Evolutionary conservation across 306 rosid species (phyloP), one percentile per base, ranked within the genome.

Genomic region (Hippophae tibetana): DNA sequence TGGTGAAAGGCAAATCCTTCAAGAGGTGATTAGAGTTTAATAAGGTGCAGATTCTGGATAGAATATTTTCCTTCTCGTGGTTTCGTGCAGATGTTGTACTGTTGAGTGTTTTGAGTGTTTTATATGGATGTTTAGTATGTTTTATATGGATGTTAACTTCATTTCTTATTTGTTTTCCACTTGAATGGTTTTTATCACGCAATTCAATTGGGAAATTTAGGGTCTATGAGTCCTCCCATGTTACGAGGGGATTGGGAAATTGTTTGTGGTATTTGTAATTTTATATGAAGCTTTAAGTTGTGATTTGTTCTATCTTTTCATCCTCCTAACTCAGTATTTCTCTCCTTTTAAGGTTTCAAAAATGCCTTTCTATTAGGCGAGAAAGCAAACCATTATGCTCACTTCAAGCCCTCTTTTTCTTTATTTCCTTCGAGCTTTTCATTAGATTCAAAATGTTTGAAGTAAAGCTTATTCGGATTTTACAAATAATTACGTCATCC

Each of bases 141-240:
- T 31, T 31, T 31, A 42, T 47, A 65, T 68, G 63, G 68, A 69
- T 38, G 41, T 68, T 14, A 8, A 49, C 18, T 49, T 66, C 71
- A 72, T 58, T 74, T 77, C 58, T 61, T 57, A 76, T 69, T 70
- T 55, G 58, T 51, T 74, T 69, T 60, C 67, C 82, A 52, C 80
- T 78, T 78, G 95, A 75, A 72, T 85, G 77, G 76, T 65, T 74
- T 76, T 87, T 81, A 71, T 72, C 62, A 72, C 72, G 84, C 86
- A 79, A 65, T 79, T 81, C 85, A 58, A 72, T 80, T 71, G 93
- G 90, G 89, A 56, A 85, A 50, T 74, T 79, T 74, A 75, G 74
- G 79, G 77, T 73, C 72, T 66, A 66, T 61, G 54, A 70, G 64
- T 65, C 62, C 5, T 31, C 58, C 77, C 54, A 58, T 66, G 70